A percentile compares a stretch with the other conserved stretches of the same genome.
phyloP scores from a whole-genome alignment of 2,329 filamentous ascomycete genomes.

The Nigrospora osmanthi region DNA sequence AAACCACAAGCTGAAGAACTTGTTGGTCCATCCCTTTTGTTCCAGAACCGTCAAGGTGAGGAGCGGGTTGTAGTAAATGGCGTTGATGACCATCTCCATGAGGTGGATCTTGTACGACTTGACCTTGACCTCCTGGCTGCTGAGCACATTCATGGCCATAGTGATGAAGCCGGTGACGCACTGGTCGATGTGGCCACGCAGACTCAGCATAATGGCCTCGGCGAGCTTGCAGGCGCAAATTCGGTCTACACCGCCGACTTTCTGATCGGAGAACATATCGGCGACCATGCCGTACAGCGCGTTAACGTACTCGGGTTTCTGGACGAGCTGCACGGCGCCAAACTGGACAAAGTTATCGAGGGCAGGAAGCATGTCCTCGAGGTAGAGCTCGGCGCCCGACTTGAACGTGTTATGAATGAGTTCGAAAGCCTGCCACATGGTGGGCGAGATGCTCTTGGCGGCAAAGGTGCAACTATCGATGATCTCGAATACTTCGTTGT shows the following conservation, averaged over 20 bases:
- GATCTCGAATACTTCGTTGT: conserved; percentile 98
- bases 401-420: conserved; percentile 97
- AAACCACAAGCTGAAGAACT: conserved; percentile 98
- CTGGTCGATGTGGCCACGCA: conserved; percentile 80
- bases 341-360: conserved; percentile 98
- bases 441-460: conserved; percentile 87
- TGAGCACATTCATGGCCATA: conserved; percentile 79
- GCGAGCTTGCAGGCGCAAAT: conserved; percentile 97
- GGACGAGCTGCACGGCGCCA: conserved; percentile 69
- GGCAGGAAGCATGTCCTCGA: conserved; percentile 97
- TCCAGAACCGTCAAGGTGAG: conserved; percentile 85
- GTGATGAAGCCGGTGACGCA: conserved; percentile 84
- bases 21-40: conserved; percentile 88
- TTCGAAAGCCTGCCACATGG: conserved; percentile 98
- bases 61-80: conserved; percentile 92
- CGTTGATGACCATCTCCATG: conserved; percentile 98
- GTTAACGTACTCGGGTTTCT: conserved; percentile 79
- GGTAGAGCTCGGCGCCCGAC: conserved; percentile 89
- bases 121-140: conserved; percentile 68
- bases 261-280: conserved; percentile 88
- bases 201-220: conserved; percentile 93
- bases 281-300: conserved; percentile 91
- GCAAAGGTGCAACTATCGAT: conserved; percentile 99
- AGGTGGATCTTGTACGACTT: conserved; percentile 93
- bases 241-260: conserved; percentile 86